phyloP scores from a whole-genome alignment of 2,329 filamentous ascomycete species.

The Emericellopsis atlantica region DNA sequence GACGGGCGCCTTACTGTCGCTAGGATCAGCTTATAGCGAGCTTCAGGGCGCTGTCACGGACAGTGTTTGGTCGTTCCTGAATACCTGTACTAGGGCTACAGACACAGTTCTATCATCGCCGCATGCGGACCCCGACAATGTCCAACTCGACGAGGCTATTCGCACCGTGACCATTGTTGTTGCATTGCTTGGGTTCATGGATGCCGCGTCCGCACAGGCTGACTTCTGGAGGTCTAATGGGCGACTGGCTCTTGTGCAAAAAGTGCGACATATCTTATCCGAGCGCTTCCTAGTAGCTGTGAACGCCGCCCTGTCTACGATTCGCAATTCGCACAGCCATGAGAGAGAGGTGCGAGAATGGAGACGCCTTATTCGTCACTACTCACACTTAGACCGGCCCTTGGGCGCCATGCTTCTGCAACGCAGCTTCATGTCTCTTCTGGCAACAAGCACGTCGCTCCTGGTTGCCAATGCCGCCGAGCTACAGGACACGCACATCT shows the following conservation, averaged over 20 bases:
- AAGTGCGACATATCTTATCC: constrained; percentile 61
- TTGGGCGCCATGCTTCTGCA: constrained; percentile 86
- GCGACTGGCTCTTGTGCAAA: constrained; percentile 59
- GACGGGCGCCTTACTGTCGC: constrained; percentile 65
- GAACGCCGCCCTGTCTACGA: constrained; percentile 80
- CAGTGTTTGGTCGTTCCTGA: constrained; percentile 59
- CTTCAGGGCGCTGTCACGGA: constrained; percentile 55
- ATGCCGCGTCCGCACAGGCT: constrained; percentile 65
- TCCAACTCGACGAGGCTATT: constrained; percentile 53
- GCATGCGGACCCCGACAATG: constrained; percentile 41
- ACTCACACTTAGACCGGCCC: constrained; percentile 66
- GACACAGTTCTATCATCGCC: constrained; percentile 39
- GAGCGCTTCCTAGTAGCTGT: constrained; percentile 77
- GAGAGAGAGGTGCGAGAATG: constrained; percentile 65
- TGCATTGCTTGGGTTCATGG: constrained; percentile 81
- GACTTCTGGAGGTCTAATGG: constrained; percentile 72
- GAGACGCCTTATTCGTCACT: constrained; percentile 77
- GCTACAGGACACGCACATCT: constrained; percentile 49
- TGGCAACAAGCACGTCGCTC: constrained; percentile 67
- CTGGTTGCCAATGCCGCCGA: constrained; percentile 51
- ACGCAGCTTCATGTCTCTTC: constrained; percentile 73
- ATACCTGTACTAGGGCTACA: constrained; percentile 53
- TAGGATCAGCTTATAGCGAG: constrained; percentile 61
- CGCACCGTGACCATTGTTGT: constrained; percentile 65
- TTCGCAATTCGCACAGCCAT: constrained; percentile 63